Conservation (phyloP, 2,329 filamentous ascomycete genomes). For the Fusarium nurragi region DNA sequence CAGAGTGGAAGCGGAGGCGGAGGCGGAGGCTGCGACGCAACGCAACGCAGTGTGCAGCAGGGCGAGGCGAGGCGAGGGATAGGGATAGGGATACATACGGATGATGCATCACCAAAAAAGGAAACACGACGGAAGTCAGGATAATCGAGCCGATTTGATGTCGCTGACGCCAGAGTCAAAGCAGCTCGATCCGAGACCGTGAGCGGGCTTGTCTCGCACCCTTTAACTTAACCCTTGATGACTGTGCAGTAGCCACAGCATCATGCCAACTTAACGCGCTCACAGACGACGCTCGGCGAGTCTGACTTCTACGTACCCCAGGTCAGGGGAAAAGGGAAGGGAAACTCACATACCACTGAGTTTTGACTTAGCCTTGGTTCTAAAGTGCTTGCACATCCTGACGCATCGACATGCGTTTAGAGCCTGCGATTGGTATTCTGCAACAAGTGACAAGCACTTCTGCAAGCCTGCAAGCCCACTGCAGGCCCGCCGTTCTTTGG, state of each 20-base stretch:
- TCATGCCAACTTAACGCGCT: constrained; percentile 21
- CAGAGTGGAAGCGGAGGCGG: constrained; percentile 14
- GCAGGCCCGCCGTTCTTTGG: constrained; percentile 25
- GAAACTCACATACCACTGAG: background rate
- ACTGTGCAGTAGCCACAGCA: constrained; percentile 26
- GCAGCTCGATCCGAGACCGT: constrained; percentile 32
- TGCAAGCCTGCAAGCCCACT: constrained; percentile 36
- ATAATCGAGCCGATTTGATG: constrained; percentile 13
- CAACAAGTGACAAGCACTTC: constrained; percentile 28
- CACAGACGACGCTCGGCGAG: background rate
- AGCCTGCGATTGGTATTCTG: constrained; percentile 24
- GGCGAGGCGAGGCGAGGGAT: constrained; percentile 33
- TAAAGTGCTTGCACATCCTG: constrained; percentile 41
- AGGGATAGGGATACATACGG: background rate
- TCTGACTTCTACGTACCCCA: constrained; percentile 11
- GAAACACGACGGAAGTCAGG: constrained; percentile 16
- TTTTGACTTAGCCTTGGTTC: constrained; percentile 17
- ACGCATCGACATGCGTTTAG: constrained; percentile 15
- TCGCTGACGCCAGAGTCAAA: constrained; percentile 31
- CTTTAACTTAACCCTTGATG: constrained; percentile 26
- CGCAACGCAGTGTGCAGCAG: constrained; percentile 26
- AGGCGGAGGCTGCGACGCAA: constrained; percentile 33
- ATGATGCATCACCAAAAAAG: constrained; percentile 34
- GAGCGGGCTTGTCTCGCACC: constrained; percentile 30
- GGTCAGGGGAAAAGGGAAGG: constrained; percentile 14